A percentile compares a stretch with the other conserved stretches of the same genome.
Conservation (phyloP, 2,329 filamentous ascomycete species). For the Chaetomium sp. region DNA sequence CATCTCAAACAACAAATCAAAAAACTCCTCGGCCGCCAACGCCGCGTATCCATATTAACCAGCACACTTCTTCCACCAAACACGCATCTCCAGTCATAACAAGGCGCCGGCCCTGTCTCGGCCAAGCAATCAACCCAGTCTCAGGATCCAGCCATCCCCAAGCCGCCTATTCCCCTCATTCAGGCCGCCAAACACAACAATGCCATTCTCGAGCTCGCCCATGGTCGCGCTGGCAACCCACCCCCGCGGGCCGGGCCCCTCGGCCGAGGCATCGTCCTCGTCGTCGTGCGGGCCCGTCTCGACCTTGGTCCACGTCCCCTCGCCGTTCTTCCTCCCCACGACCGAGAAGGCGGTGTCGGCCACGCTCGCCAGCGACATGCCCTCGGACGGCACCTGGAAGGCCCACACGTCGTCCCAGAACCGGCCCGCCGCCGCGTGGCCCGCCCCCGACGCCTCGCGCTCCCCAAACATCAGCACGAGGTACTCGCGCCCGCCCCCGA, state of each 20-base stretch:
- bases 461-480: slow-evolving; percentile 65
- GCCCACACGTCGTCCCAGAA: slow-evolving; percentile 64
- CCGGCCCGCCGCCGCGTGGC: slow-evolving; percentile 54
- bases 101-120: neutral
- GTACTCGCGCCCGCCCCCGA: slow-evolving; percentile 63
- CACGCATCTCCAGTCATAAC: slow-evolving; percentile 10
- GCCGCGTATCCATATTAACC: slow-evolving; percentile 17
- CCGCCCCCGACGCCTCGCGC: slow-evolving; percentile 52
- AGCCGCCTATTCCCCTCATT: slow-evolving; percentile 53
- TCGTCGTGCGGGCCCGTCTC: slow-evolving; percentile 53
- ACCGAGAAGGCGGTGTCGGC: slow-evolving; percentile 58
- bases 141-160: slow-evolving; percentile 66
- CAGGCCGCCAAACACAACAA: slow-evolving; percentile 64
- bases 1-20: slow-evolving; percentile 8
- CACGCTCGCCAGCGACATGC: slow-evolving; percentile 58
- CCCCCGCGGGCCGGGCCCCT: slow-evolving; percentile 56
- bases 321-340: slow-evolving; percentile 55
- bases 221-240: slow-evolving; percentile 61
- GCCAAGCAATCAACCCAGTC: slow-evolving; percentile 45
- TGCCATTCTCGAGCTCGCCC: slow-evolving; percentile 59
- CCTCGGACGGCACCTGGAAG: slow-evolving; percentile 60
- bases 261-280: slow-evolving; percentile 48
- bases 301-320: slow-evolving; percentile 61
- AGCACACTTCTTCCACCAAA: slow-evolving; percentile 17
- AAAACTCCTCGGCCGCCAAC: slow-evolving; percentile 1